Percentiles rank a stretch among this genome's conserved stretches.
phyloP scores from a whole-genome alignment of 331 rosid genomes.

The Malus hybrid region DNA sequence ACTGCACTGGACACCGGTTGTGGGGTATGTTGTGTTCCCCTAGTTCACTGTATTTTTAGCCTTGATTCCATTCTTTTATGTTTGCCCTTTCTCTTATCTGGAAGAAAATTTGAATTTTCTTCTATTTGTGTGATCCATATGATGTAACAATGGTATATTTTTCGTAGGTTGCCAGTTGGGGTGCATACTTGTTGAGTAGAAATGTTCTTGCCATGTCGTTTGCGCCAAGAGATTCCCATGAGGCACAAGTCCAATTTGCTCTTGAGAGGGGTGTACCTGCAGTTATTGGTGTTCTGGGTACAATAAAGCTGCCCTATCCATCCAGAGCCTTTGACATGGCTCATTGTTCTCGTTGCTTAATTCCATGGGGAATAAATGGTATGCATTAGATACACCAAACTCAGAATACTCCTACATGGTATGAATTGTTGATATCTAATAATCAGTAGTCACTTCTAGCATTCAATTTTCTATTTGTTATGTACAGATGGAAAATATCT shows the following conservation, averaged over 20 bases:
- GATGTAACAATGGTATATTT: slow-evolving; percentile 8
- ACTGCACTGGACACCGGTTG: slow-evolving; percentile 97
- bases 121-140: slow-evolving; percentile 11
- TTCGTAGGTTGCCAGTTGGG: slow-evolving; percentile 93
- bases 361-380: slow-evolving; percentile 95
- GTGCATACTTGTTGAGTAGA: slow-evolving; percentile 91
- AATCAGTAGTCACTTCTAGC: neutral
- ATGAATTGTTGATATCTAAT: neutral
- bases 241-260: slow-evolving; percentile 98
- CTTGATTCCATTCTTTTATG: neutral
- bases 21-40: slow-evolving; percentile 57
- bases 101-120: neutral
- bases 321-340: slow-evolving; percentile 97
- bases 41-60: neutral
- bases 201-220: slow-evolving; percentile 89
- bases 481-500: slow-evolving; percentile 73
- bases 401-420: neutral
- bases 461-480: slow-evolving; percentile 10
- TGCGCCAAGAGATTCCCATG: slow-evolving; percentile 95
- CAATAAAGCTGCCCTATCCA: slow-evolving; percentile 85
- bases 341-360: slow-evolving; percentile 96
- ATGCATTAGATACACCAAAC: slow-evolving; percentile 14
- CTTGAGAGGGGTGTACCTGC: slow-evolving; percentile 97
- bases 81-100: neutral
- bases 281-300: slow-evolving; percentile 85